Percentiles rank a stretch among this genome's conserved stretches.
Conservation (phyloP, 148 eudicot genomes). For the Tetragonia tetragonoides region DNA sequence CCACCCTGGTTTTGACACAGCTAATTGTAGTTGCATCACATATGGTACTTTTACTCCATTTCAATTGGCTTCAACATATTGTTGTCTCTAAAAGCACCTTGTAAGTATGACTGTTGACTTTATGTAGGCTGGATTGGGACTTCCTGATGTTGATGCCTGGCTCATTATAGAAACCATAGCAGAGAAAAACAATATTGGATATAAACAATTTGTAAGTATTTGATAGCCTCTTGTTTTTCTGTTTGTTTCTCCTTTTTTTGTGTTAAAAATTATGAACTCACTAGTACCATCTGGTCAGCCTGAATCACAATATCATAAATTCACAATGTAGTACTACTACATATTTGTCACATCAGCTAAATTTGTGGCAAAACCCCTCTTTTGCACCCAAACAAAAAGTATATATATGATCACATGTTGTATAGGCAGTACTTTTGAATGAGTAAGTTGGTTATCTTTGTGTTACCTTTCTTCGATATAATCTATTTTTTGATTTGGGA, state of each 20-base stretch:
- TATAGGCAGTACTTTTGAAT: not conserved
- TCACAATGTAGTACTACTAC: not conserved
- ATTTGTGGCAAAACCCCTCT: no score
- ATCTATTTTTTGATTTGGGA: not conserved
- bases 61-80: not conserved
- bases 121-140: conserved; percentile 91
- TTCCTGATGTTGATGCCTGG: conserved; percentile 93
- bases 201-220: conserved; percentile 81
- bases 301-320: not conserved
- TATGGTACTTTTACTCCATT: conserved; percentile 51
- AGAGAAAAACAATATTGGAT: conserved; percentile 91
- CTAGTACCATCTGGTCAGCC: not conserved
- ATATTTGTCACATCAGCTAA: no score
- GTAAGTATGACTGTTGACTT: conserved; percentile 14
- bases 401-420: not conserved
- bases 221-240: conserved; percentile 6
- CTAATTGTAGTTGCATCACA: conserved; percentile 75
- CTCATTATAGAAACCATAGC: conserved; percentile 89
- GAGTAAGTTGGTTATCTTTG: not conserved
- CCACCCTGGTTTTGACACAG: conserved; percentile 71
- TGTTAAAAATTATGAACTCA: not conserved
- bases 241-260: not conserved
- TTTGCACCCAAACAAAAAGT: no score
- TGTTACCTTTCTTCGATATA: not conserved
- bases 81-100: not conserved